Evolutionary conservation across 305 asterid species (phyloP).

Genomic region (Fraxinus dipetala): DNA sequence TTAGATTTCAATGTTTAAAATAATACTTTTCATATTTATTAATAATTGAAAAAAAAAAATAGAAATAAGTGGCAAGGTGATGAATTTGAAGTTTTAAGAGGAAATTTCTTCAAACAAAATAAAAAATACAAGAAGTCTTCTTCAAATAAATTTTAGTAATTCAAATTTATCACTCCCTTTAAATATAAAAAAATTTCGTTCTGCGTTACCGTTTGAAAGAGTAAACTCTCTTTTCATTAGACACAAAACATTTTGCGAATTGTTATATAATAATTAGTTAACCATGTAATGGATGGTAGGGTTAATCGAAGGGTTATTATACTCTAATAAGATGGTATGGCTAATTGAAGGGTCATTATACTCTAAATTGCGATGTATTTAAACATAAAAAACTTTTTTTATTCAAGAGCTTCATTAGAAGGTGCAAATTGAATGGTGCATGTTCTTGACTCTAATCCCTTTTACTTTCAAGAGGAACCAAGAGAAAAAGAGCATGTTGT

Average conservation of each 20-base stretch:
- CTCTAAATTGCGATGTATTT: not conserved
- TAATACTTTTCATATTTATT: not conserved
- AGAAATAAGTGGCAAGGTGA: not conserved
- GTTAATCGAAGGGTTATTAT: not conserved
- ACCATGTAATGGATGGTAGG: not conserved
- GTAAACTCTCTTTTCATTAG: not conserved
- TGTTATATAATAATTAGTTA: not conserved
- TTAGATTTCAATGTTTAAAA: not conserved
- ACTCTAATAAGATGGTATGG: not conserved
- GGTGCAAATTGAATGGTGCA: not conserved
- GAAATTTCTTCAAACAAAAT: not conserved
- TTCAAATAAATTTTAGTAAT: not conserved
- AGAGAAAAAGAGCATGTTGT: not conserved
- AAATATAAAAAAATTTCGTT: no score
- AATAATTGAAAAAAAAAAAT: not conserved
- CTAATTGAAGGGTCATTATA: not conserved
- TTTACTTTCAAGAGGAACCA: not conserved
- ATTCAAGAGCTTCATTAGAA: not conserved
- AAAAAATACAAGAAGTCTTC: not conserved
- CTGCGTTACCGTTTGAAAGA: not conserved
- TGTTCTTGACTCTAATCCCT: not conserved
- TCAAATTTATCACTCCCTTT: not conserved
- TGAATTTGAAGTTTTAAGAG: not conserved
- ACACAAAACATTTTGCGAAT: not conserved
- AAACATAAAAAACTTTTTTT: not conserved